Evolutionary conservation across 768 basidiomycete species (phyloP).

Genomic region (Termitomyces sp.): DNA sequence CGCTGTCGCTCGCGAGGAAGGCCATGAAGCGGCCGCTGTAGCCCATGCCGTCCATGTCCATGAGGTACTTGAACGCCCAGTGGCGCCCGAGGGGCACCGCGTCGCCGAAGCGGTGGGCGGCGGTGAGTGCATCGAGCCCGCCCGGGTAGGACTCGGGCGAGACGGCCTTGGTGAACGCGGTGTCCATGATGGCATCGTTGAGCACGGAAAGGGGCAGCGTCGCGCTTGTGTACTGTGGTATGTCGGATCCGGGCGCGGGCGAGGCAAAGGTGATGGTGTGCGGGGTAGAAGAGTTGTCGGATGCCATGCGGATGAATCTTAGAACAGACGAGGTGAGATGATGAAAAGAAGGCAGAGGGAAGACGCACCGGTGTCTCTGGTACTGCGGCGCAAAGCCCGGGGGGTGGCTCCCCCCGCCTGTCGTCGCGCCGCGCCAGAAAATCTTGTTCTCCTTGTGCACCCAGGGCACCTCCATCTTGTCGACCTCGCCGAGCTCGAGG

Average conservation of each 20-base stretch:
- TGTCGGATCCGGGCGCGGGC: conserved; percentile 64
- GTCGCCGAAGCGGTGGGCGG: conserved; percentile 64
- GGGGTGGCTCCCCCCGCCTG: conserved; percentile 88
- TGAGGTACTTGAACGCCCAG: conserved; percentile 90
- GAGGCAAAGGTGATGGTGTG: conserved; percentile 67
- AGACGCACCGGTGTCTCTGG: conserved; percentile 73
- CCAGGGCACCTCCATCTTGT: conserved; percentile 88
- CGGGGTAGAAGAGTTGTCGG: conserved; percentile 43
- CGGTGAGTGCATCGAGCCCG: conserved; percentile 59
- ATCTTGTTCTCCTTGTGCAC: conserved; percentile 80
- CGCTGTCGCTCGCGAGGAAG: conserved; percentile 82
- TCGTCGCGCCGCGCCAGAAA: conserved; percentile 96
- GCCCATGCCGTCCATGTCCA: conserved; percentile 94
- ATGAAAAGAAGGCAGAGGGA: background rate
- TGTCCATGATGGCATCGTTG: conserved; percentile 77
- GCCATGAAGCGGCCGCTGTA: conserved; percentile 90
- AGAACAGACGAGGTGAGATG: background rate
- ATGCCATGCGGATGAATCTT: conserved; percentile 74
- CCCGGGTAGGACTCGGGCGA: conserved; percentile 70
- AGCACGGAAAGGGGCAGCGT: conserved; percentile 53
- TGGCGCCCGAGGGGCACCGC: conserved; percentile 83
- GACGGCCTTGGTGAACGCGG: conserved; percentile 77
- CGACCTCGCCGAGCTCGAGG: conserved; percentile 66
- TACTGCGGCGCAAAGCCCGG: conserved; percentile 78
- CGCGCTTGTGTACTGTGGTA: conserved; percentile 51